Evolutionary conservation across 2,329 filamentous ascomycete species (phyloP).

Genomic region (Didymella pomorum): DNA sequence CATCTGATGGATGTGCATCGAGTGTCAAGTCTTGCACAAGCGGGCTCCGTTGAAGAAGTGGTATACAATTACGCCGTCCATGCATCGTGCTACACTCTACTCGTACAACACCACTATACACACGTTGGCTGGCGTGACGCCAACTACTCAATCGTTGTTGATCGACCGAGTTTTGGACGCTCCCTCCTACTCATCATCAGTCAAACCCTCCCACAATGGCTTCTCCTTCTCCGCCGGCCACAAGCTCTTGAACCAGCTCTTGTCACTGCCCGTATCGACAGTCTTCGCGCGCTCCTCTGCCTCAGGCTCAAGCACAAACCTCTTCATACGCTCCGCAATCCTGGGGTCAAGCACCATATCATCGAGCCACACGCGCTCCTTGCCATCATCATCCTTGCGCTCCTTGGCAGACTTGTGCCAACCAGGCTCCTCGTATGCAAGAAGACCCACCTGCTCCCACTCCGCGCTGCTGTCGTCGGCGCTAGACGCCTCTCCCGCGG

Average conservation of each 20-base stretch:
- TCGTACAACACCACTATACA: conserved; percentile 38
- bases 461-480: conserved; percentile 43
- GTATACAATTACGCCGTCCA: conserved; percentile 28
- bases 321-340: conserved; percentile 80
- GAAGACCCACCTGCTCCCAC: conserved; percentile 70
- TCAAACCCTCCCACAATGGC: conserved; percentile 43
- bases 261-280: conserved; percentile 29
- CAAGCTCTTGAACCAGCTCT: conserved; percentile 40
- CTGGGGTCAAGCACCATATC: conserved; percentile 78
- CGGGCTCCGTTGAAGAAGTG: not conserved
- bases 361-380: conserved; percentile 74
- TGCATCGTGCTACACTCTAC: conserved; percentile 40
- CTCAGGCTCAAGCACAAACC: conserved; percentile 73
- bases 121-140: not conserved
- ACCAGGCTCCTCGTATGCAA: conserved; percentile 76
- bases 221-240: conserved; percentile 48
- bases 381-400: conserved; percentile 59
- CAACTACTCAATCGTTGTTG: no score
- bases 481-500: conserved; percentile 35
- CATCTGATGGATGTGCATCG: not conserved
- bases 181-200: conserved; percentile 34
- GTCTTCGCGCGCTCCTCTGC: conserved; percentile 70
- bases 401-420: conserved; percentile 83
- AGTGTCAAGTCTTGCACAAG: not conserved
- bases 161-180: conserved; percentile 33